Percentiles rank a stretch among this genome's conserved stretches.
These are phyloP conservation scores for Metschnikowia henanensis DNA, from an alignment of 805 yeast genomes.

Conservation along the genomic window DNA sequence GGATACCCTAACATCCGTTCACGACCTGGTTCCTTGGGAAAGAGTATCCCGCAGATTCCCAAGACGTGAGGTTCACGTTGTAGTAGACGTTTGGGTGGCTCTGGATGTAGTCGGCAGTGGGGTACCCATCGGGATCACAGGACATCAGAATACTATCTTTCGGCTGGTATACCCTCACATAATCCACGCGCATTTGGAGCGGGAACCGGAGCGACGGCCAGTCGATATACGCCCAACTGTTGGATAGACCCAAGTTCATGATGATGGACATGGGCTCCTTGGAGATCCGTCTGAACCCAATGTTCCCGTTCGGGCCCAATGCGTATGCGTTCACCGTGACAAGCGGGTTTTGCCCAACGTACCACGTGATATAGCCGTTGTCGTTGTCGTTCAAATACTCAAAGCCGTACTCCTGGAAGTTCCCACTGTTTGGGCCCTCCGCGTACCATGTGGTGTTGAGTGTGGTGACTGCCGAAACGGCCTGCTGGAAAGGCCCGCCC, in stretches of 20 bases:
- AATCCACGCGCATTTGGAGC: constrained; percentile 36
- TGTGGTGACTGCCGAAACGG: constrained; percentile 79
- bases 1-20: constrained; percentile 13
- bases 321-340: constrained; percentile 32
- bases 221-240: constrained; percentile 42
- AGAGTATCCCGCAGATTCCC: constrained; percentile 44
- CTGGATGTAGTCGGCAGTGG: constrained; percentile 38
- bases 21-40: constrained; percentile 53
- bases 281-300: constrained; percentile 36
- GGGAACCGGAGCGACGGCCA: constrained; percentile 38
- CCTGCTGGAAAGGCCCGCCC: constrained; percentile 95
- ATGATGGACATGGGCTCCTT: constrained; percentile 41
- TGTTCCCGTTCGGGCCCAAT: constrained; percentile 39
- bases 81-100: constrained; percentile 32
- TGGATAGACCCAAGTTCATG: constrained; percentile 41
- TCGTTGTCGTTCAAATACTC: constrained; percentile 73
- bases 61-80: constrained; percentile 36
- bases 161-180: constrained; percentile 43
- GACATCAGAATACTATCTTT: constrained; percentile 26
- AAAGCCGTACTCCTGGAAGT: constrained; percentile 72
- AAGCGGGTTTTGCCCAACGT: constrained; percentile 62
- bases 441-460: constrained; percentile 85
- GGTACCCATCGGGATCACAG: constrained; percentile 39
- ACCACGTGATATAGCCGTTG: constrained; percentile 82
- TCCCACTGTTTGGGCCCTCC: constrained; percentile 47